Evolutionary conservation across 371 early-diverging fungal genomes (phyloP).

Genomic region (Mucor irregularis): DNA sequence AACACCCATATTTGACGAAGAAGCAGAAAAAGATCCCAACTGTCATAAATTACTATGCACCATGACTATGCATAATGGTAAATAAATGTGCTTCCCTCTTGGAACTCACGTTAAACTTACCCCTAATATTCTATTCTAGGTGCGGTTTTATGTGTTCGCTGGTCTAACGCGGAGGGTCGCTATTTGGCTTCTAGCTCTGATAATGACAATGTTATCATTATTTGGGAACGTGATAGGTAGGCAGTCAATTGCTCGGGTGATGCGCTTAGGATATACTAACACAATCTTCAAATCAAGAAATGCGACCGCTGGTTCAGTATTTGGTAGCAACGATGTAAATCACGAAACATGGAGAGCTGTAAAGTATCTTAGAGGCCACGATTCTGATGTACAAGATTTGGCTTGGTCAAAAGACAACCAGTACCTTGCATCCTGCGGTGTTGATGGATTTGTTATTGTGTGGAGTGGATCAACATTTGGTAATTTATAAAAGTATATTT

Average conservation of each 20-base stretch:
- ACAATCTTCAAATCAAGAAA: conserved; percentile 19
- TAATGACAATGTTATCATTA: conserved; percentile 78
- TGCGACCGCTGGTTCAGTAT: conserved; percentile 44
- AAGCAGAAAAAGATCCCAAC: conserved; percentile 51
- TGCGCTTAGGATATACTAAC: no score
- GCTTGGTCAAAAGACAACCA: conserved; percentile 91
- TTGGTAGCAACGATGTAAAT: conserved; percentile 63
- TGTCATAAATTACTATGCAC: conserved; percentile 77
- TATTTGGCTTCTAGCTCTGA: conserved; percentile 92
- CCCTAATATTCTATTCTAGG: no score
- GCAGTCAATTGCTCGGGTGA: no score
- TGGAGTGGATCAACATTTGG: conserved; percentile 87
- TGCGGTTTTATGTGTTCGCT: conserved; percentile 90
- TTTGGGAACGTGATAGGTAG: conserved; percentile 86
- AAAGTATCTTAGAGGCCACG: conserved; percentile 87
- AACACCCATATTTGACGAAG: conserved; percentile 60
- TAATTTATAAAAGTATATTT: conserved; percentile 35
- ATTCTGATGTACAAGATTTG: conserved; percentile 93
- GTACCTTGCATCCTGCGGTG: conserved; percentile 90
- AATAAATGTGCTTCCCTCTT: neutral
- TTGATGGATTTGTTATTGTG: conserved; percentile 82
- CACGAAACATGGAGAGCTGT: conserved; percentile 79
- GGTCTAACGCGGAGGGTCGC: conserved; percentile 72
- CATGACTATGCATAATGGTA: conserved; percentile 83
- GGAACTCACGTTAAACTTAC: no score